Evolutionary conservation across 805 yeast species (phyloP), one percentile per base, ranked within the genome.

Genomic region (Saccharomycopsis oosterbeekiorum): DNA sequence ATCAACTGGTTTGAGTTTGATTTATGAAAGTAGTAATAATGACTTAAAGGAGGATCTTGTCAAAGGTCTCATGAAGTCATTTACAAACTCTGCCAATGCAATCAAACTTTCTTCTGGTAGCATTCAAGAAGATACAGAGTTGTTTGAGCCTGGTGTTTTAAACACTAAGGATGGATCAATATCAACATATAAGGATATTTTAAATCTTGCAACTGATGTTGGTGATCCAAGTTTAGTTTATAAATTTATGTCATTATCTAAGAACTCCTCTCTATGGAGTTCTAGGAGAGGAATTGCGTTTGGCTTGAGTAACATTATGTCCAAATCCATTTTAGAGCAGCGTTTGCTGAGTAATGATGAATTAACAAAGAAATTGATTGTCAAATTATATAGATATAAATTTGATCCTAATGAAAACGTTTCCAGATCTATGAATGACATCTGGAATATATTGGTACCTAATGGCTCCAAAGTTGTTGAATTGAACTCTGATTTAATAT

Each of bases 221-320:
- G 98, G 98, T 36, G 97, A 93, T 72, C 97, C 98, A 14, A 82
- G 94, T 66, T 79, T 93, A 65, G 97, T 93, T 4, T 93, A 93
- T 73, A 89, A 90, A 69, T 93, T 93, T 70, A 90, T 93, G 97
- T 84, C 96, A 0, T 74, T 93, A 61, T 96, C 97, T 0, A 86
- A 89, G 65, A 86, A 85, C 59, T 89, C 97, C 0, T 84, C 94
- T 0, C 73, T 92, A 21, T 93, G 99, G 99, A 82, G 96, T 0
- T 88, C 97, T 0, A 78, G 96, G 70, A 89, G 88, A 66, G 99
- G 98, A 58, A 84, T 91, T 68, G 98, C 98, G 0, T 93, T 89
- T 75, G 97, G 98, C 0, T 76, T 93, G 42, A 93, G 97, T 10
- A 84, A 89, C 0, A 85, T 93, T 55, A 74, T 93, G 70, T 86